Evolutionary conservation across 2,329 filamentous ascomycete genomes (phyloP).

Genomic region (Magnaporthiopsis incrustans): DNA sequence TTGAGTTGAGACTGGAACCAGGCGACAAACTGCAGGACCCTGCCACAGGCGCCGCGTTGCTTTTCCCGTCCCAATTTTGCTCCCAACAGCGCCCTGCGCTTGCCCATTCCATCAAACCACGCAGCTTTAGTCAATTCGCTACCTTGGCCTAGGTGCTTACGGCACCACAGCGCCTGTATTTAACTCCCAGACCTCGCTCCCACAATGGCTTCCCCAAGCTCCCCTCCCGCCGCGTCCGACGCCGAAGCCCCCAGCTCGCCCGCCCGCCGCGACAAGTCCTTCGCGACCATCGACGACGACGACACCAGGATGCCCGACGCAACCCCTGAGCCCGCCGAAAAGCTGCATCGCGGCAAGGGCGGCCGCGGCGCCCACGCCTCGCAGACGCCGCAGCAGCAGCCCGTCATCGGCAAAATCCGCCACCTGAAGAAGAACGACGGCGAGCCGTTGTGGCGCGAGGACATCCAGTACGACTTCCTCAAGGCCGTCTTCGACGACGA

Average conservation of each 20-base stretch:
- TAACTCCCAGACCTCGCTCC: neutral
- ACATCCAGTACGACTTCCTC: constrained; percentile 85
- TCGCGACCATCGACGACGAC: constrained; percentile 41
- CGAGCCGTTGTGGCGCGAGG: constrained; percentile 76
- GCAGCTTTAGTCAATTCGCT: neutral
- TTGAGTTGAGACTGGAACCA: neutral
- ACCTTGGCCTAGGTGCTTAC: neutral
- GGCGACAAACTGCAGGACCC: neutral
- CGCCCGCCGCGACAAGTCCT: constrained; percentile 35
- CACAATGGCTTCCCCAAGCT: constrained; percentile 30
- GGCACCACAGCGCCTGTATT: neutral
- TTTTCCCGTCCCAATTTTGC: neutral
- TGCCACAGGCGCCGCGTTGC: neutral
- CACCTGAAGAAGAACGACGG: constrained; percentile 86
- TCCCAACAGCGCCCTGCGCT: neutral
- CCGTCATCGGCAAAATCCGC: constrained; percentile 60
- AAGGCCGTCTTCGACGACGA: constrained; percentile 72
- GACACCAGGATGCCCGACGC: constrained; percentile 32
- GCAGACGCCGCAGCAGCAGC: constrained; percentile 25
- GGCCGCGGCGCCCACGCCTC: constrained; percentile 19
- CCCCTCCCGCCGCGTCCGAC: constrained; percentile 34
- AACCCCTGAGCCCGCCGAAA: constrained; percentile 32
- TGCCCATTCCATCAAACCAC: neutral
- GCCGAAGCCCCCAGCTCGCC: constrained; percentile 39
- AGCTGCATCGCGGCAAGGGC: constrained; percentile 19